These are phyloP conservation scores for Medicago ruthenica DNA, from an alignment of 306 rosid species.

Conservation along the genomic window DNA sequence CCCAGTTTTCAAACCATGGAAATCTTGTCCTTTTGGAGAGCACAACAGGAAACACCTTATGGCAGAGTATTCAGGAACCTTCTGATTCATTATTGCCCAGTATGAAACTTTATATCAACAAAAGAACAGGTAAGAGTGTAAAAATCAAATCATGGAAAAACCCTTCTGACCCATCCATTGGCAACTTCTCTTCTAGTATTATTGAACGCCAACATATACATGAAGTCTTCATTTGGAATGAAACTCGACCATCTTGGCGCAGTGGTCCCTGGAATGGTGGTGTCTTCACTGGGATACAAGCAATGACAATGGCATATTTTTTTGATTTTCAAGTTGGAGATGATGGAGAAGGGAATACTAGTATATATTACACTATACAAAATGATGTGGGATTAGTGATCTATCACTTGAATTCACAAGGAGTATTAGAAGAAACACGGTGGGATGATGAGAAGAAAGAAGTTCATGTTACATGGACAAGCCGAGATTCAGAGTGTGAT, in stretches of 20 bases:
- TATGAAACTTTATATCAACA: conserved; percentile 29
- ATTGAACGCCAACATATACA: not conserved
- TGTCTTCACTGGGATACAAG: conserved; percentile 33
- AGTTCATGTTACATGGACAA: conserved; percentile 2
- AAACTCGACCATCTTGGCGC: conserved; percentile 41
- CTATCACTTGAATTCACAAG: not conserved
- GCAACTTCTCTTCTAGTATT: conserved; percentile 15
- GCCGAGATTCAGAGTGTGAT: conserved; percentile 18
- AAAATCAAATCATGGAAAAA: conserved; percentile 43
- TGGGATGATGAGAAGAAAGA: conserved; percentile 28
- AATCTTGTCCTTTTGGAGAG: conserved; percentile 51
- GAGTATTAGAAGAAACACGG: not conserved
- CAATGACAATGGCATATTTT: not conserved
- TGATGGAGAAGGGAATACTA: conserved; percentile 7
- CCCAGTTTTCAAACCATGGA: conserved; percentile 42
- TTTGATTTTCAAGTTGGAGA: not conserved
- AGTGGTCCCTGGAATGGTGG: conserved; percentile 55
- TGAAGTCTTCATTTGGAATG: conserved; percentile 38
- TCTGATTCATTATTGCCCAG: conserved; percentile 25
- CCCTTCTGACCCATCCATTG: conserved; percentile 40
- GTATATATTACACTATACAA: not conserved
- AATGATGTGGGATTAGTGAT: fast-evolving
- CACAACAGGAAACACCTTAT: conserved; percentile 5
- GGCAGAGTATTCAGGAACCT: conserved; percentile 57
- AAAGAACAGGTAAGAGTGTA: conserved; percentile 12